Evolutionary conservation across 2,329 filamentous ascomycete species (phyloP).

Genomic region (Ophiostoma fasciatum): DNA sequence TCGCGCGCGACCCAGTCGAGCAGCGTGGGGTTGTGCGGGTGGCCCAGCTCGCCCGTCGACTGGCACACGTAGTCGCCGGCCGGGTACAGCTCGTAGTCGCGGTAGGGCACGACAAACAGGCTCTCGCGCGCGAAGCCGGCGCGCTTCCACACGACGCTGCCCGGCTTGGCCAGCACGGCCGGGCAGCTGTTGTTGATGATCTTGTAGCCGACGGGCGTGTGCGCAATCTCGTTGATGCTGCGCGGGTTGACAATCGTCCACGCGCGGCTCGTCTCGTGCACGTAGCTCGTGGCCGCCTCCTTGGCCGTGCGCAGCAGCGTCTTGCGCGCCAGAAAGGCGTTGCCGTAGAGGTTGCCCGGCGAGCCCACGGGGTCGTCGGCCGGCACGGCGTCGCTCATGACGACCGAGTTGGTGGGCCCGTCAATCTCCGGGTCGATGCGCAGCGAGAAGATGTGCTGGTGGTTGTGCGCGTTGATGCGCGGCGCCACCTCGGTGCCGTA

Average conservation of each 20-base stretch:
- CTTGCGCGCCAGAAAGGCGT: conserved; percentile 76
- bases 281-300: conserved; percentile 62
- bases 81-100: conserved; percentile 68
- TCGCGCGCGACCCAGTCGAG: conserved; percentile 62
- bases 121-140: conserved; percentile 78
- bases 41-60: conserved; percentile 62
- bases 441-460: conserved; percentile 89
- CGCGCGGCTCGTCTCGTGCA: conserved; percentile 54
- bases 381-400: conserved; percentile 62
- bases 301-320: conserved; percentile 61
- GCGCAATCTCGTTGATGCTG: conserved; percentile 44
- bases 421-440: conserved; percentile 80
- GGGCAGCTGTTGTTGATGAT: conserved; percentile 78
- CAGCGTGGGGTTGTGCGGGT: conserved; percentile 33
- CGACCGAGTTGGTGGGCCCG: conserved; percentile 60
- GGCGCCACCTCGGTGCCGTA: conserved; percentile 91
- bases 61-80: conserved; percentile 80
- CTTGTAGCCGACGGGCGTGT: conserved; percentile 74
- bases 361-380: conserved; percentile 65
- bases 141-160: conserved; percentile 77
- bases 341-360: conserved; percentile 73
- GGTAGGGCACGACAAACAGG: conserved; percentile 76
- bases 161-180: conserved; percentile 61
- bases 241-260: conserved; percentile 31
- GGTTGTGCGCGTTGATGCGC: conserved; percentile 86